Base-by-base conservation (phyloP, 2,329 filamentous ascomycete species). In the Trichothecium roseum region DNA sequence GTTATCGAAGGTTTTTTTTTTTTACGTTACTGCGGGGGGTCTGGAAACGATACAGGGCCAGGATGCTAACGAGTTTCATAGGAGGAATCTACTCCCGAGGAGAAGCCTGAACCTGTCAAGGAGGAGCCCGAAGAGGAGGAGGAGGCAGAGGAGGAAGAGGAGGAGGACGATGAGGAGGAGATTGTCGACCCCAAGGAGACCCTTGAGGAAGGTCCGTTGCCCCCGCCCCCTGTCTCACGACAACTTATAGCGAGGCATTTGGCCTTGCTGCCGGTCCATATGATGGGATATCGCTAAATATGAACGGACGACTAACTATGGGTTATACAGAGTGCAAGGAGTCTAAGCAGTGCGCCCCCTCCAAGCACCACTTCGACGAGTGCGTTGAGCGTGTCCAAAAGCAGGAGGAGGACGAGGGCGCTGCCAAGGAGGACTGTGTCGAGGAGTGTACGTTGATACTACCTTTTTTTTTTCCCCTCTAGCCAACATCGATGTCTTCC, bases 331-430 rank as follows among this genome's bases (percentile, higher is more conserved):
- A 94, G 57, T 98, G 91, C 76, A 76, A 77, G 64, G 78, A 89
- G 62, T 87, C 87, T 46, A 74, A 81, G 62, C 70, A 84, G 63
- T 98, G 91, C 68, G 72, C 81, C 42, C 80, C 82, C 40, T 75
- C 77, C 57, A 98, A 96, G 79, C 89, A 96, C 74, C 91, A 98
- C 75, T 96, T 83, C 62, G 89, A 96, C 48, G 86, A 95, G 68
- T 98, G 91, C 63, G 87, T 89, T 51, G 88, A 94, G 76, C 87
- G 91, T 53, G 91, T 98, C 50, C 53, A 60, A 39, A 48, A 60
- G 49, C 58, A 61, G 44, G 77, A 86, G 54, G 75, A 81, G 50
- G 74, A 81, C 45, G 78, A 81, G 51, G 78, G 81, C 50, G 80
- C 69, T 37, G 68, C 80, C 52, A 78, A 84, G 54, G 91, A 98